Conservation (phyloP, 305 asterid genomes). For the Ajuga reptans region DNA sequence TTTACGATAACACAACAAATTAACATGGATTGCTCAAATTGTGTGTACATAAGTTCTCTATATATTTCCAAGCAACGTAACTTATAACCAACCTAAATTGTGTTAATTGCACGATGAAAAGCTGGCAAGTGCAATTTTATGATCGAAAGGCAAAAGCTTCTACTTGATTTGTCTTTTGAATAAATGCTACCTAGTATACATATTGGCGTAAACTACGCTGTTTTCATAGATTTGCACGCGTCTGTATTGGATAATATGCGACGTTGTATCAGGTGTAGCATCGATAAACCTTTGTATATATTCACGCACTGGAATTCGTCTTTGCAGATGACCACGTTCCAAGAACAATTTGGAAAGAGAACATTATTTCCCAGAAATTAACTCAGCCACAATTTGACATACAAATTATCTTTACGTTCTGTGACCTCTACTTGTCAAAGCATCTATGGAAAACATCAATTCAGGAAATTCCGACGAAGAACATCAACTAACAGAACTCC, state of each 20-base stretch:
- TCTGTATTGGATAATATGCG: background rate
- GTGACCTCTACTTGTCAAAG: background rate
- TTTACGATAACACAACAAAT: too few relatives aligned
- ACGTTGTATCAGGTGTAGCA: background rate
- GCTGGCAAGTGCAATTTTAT: too few relatives aligned
- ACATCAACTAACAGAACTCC: slow-evolving; percentile 43
- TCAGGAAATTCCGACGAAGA: slow-evolving; percentile 28
- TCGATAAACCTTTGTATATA: background rate
- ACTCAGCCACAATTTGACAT: background rate
- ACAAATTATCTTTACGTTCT: background rate
- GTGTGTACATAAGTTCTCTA: too few relatives aligned
- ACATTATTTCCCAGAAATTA: background rate
- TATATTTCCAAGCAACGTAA: background rate
- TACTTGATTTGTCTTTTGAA: background rate
- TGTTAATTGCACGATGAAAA: background rate
- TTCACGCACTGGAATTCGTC: too few relatives aligned
- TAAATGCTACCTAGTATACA: background rate
- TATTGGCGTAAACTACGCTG: background rate
- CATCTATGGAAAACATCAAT: background rate
- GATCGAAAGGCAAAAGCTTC: too few relatives aligned
- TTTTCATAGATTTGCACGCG: background rate
- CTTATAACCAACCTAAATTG: background rate
- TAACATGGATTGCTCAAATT: too few relatives aligned
- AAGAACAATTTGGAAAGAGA: background rate
- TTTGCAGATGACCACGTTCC: background rate